phyloP scores from a whole-genome alignment of 2,329 filamentous ascomycete genomes.

The Triangularia setosa region DNA sequence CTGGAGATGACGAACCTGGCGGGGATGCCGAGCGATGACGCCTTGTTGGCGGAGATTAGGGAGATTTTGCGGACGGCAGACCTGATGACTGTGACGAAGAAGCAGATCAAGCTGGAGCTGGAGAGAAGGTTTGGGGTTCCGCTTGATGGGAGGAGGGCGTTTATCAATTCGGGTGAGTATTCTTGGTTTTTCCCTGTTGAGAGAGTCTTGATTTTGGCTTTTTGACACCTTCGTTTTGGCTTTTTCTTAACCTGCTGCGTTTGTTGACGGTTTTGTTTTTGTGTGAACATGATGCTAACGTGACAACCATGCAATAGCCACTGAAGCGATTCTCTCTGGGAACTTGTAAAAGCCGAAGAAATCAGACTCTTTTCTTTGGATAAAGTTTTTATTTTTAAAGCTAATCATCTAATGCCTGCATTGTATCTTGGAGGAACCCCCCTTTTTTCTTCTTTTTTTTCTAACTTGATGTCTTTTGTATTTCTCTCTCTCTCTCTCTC shows the following conservation, averaged over 20 bases:
- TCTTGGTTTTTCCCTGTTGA: too few relatives aligned
- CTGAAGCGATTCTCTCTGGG: conserved; percentile 74
- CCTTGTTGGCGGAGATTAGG: conserved; percentile 86
- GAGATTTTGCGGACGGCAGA: conserved; percentile 90
- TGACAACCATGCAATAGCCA: conserved; percentile 49
- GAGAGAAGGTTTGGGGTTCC: conserved; percentile 85
- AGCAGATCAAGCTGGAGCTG: conserved; percentile 90
- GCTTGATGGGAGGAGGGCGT: conserved; percentile 82
- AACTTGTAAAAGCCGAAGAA: conserved; percentile 53
- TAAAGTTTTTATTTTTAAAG: too few relatives aligned
- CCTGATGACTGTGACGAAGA: conserved; percentile 98
- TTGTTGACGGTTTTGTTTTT: neutral
- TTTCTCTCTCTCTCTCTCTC: neutral
- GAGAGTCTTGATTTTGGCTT: too few relatives aligned
- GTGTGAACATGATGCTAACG: conserved; percentile 29
- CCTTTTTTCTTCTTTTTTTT: too few relatives aligned
- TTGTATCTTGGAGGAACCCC: too few relatives aligned
- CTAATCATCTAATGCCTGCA: neutral
- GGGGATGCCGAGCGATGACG: conserved; percentile 81
- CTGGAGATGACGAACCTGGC: conserved; percentile 72
- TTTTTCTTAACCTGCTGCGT: too few relatives aligned
- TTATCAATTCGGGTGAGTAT: conserved; percentile 84
- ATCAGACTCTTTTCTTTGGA: too few relatives aligned
- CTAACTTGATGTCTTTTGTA: too few relatives aligned
- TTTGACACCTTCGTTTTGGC: too few relatives aligned